Evolutionary conservation across 129 eudicot genomes (phyloP).

Genomic region (Artemisia tridentata): DNA sequence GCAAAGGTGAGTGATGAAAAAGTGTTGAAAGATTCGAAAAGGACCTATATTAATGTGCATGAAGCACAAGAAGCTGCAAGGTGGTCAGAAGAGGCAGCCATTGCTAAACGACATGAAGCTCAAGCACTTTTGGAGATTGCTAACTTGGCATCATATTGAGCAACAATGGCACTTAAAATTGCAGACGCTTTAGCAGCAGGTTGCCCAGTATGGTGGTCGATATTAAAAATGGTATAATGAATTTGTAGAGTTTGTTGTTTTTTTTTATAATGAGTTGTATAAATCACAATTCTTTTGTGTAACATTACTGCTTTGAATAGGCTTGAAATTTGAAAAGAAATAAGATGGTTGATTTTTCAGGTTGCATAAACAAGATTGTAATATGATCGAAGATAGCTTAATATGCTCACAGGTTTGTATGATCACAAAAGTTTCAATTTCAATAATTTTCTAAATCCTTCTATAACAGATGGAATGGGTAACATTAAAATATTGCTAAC

Average conservation of each 20-base stretch:
- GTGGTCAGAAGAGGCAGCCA: conserved; percentile 50
- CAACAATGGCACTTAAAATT: conserved; percentile 62
- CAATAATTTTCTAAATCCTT: no score
- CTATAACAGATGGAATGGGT: no score
- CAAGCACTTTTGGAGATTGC: conserved; percentile 75
- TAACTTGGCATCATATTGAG: conserved; percentile 66
- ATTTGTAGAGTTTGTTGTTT: conserved; percentile 23
- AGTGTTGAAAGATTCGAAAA: conserved; percentile 30
- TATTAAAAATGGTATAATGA: not conserved
- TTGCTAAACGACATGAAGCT: conserved; percentile 64
- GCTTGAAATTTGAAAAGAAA: conserved; percentile 7
- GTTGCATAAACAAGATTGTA: no score
- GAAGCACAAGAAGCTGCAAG: conserved; percentile 62
- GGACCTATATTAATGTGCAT: conserved; percentile 32
- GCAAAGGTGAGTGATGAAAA: conserved; percentile 50
- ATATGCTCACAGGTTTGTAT: no score
- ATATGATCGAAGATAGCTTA: no score
- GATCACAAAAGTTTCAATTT: no score
- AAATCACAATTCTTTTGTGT: not conserved
- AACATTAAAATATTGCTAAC: no score
- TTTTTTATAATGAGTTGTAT: conserved; percentile 2
- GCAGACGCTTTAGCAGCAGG: conserved; percentile 52
- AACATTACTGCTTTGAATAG: not conserved
- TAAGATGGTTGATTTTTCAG: conserved; percentile 14
- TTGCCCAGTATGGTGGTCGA: not conserved